phyloP scores from a whole-genome alignment of 169 alveolate species.

The Eimeria necatrix region DNA sequence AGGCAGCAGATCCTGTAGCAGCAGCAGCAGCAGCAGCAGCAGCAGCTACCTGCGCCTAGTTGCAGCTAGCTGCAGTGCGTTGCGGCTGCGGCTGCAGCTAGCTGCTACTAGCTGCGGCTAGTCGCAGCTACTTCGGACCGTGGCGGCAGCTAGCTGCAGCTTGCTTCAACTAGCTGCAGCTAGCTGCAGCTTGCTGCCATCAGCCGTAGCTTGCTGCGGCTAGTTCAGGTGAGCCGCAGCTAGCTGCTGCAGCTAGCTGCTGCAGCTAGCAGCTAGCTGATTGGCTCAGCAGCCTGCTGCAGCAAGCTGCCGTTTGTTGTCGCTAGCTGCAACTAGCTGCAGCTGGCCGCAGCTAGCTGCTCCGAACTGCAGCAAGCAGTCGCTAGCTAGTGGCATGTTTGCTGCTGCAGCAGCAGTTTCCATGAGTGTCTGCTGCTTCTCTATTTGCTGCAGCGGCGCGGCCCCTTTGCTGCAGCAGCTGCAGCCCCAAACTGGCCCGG shows the following conservation, averaged over 20 bases:
- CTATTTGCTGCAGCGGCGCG: slow-evolving; percentile 33
- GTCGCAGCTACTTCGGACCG: too few relatives aligned
- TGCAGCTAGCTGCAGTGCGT: too few relatives aligned
- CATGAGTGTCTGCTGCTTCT: slow-evolving; percentile 24
- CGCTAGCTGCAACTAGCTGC: too few relatives aligned
- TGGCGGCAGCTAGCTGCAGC: neutral
- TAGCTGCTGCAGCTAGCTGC: slow-evolving; percentile 8
- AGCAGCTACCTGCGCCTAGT: too few relatives aligned
- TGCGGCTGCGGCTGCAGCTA: too few relatives aligned
- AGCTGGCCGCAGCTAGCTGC: too few relatives aligned
- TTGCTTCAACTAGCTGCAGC: neutral
- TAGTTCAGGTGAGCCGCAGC: neutral
- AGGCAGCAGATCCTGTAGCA: too few relatives aligned
- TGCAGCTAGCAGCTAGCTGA: slow-evolving; percentile 45
- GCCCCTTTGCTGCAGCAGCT: slow-evolving; percentile 17
- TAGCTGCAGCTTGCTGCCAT: neutral
- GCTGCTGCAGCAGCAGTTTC: slow-evolving; percentile 13
- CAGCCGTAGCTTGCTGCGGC: neutral
- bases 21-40: too few relatives aligned
- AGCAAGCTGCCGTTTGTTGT: neutral
- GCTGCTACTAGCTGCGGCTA: too few relatives aligned
- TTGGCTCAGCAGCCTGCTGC: slow-evolving; percentile 47
- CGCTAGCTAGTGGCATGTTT: neutral
- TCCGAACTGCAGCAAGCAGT: too few relatives aligned
- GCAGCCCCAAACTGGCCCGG: neutral